Evolutionary conservation across 2,329 filamentous ascomycete species (phyloP).

Genomic region (Hymenoscyphus infarciens): DNA sequence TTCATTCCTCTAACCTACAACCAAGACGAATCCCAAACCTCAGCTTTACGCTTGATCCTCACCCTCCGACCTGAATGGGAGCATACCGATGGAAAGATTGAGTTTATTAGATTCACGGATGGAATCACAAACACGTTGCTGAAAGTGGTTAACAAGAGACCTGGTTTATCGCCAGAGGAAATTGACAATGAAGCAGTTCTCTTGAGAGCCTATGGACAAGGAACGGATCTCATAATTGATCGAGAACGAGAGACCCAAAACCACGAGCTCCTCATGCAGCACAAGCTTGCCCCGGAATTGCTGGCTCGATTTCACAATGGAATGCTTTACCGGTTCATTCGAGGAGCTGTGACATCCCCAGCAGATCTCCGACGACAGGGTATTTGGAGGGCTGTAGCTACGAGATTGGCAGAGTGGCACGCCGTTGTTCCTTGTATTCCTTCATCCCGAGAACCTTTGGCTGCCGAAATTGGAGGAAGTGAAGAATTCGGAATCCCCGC

Average conservation of each 20-base stretch:
- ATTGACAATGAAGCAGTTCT: constrained; percentile 83
- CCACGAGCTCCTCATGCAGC: constrained; percentile 81
- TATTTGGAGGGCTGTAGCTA: constrained; percentile 80
- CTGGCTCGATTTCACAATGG: constrained; percentile 94
- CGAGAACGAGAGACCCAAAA: constrained; percentile 76
- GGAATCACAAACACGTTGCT: constrained; percentile 95
- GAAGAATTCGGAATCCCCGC: constrained; percentile 29
- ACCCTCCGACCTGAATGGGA: constrained; percentile 82
- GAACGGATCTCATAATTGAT: constrained; percentile 93
- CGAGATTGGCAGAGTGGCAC: constrained; percentile 89
- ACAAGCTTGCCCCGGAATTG: constrained; percentile 79
- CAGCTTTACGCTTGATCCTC: constrained; percentile 75
- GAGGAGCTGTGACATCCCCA: constrained; percentile 74
- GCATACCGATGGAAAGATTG: constrained; percentile 66
- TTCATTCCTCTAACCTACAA: constrained; percentile 77
- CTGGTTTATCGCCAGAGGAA: constrained; percentile 69
- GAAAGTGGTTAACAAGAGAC: constrained; percentile 68
- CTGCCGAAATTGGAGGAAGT: constrained; percentile 39
- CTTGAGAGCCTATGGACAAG: constrained; percentile 88
- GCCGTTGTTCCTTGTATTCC: constrained; percentile 61
- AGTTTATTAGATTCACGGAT: constrained; percentile 90
- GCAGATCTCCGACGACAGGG: constrained; percentile 72
- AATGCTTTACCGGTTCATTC: constrained; percentile 89
- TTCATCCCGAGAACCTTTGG: constrained; percentile 28
- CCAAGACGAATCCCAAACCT: constrained; percentile 69